These are phyloP conservation scores for Sporisorium sorghi DNA, from an alignment of 1,284 basidiomycete genomes.

Conservation along the genomic window DNA sequence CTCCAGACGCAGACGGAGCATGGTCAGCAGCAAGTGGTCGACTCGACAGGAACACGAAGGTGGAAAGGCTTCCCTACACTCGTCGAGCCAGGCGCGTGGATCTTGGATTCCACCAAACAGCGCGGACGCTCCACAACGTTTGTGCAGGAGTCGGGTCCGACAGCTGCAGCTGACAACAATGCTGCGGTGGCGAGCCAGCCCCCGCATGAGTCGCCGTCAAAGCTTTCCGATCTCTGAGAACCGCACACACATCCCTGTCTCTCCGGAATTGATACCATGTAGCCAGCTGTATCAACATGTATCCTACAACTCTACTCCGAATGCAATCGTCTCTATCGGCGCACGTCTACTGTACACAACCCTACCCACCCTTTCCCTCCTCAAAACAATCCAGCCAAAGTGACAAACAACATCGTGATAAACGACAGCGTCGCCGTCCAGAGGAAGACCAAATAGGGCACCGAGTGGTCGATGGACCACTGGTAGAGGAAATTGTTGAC, in stretches of 20 bases:
- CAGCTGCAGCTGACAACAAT: background rate
- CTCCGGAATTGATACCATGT: background rate
- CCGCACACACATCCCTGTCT: background rate
- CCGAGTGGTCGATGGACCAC: conserved; percentile 30
- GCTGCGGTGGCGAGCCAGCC: background rate
- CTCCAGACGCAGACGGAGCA: background rate
- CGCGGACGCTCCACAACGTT: conserved; percentile 40
- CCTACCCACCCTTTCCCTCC: background rate
- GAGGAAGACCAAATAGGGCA: conserved; percentile 25
- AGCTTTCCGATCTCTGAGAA: conserved; percentile 9
- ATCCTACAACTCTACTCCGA: background rate
- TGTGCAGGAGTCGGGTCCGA: conserved; percentile 15
- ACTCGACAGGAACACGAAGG: conserved; percentile 6
- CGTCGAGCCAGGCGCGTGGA: conserved; percentile 52
- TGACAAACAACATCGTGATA: conserved; percentile 18
- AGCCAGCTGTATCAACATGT: background rate
- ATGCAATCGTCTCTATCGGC: background rate
- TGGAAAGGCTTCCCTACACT: conserved; percentile 54
- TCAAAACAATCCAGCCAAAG: conserved; percentile 7
- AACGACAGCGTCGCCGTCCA: conserved; percentile 24
- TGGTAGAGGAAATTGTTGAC: conserved; percentile 40
- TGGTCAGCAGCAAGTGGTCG: background rate
- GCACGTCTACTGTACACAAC: too few relatives aligned
- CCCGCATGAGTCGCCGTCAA: conserved; percentile 11
- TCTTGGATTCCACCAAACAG: conserved; percentile 43